A percentile compares a stretch with the other conserved stretches of the same genome.
Evolutionary conservation across 306 rosid genomes (phyloP).

Genomic region (Vicia faba): DNA sequence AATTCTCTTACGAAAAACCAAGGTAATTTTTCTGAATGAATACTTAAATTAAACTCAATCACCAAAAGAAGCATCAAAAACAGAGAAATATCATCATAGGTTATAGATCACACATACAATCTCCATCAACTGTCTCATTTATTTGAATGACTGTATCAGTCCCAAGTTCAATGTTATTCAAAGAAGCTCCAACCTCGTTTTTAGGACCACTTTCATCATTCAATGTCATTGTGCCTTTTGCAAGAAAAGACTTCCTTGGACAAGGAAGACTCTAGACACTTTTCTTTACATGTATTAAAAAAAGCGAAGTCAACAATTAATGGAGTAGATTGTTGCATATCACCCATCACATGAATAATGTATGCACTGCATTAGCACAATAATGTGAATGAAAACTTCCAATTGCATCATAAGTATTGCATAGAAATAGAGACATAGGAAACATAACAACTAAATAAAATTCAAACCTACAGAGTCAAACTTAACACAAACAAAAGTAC

Average conservation of each 20-base stretch:
- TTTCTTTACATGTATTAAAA: conserved; percentile 45
- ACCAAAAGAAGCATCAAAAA: too few species aligned
- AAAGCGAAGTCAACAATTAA: conserved; percentile 33
- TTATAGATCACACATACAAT: too few species aligned
- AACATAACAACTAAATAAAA: too few species aligned
- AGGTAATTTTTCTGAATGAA: too few species aligned
- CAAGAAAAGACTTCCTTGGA: conserved; percentile 37
- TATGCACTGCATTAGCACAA: conserved; percentile 78
- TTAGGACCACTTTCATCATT: conserved; percentile 44
- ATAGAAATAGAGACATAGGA: too few species aligned
- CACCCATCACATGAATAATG: conserved; percentile 90
- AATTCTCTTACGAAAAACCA: too few species aligned
- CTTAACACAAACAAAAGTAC: too few species aligned
- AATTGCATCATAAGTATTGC: too few species aligned
- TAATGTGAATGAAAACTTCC: too few species aligned
- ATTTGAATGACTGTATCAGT: conserved; percentile 46
- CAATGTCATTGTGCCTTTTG: conserved; percentile 36
- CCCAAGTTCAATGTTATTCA: conserved; percentile 39
- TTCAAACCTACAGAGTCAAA: too few species aligned
- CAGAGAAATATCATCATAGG: too few species aligned
- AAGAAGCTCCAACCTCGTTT: conserved; percentile 43
- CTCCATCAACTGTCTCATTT: conserved; percentile 45
- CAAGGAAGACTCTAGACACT: conserved; percentile 35
- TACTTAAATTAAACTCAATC: too few species aligned
- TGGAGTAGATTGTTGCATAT: conserved; percentile 26